Evolutionary conservation across 2,329 filamentous ascomycete genomes (phyloP).

Genomic region (Metarhizium humberi): DNA sequence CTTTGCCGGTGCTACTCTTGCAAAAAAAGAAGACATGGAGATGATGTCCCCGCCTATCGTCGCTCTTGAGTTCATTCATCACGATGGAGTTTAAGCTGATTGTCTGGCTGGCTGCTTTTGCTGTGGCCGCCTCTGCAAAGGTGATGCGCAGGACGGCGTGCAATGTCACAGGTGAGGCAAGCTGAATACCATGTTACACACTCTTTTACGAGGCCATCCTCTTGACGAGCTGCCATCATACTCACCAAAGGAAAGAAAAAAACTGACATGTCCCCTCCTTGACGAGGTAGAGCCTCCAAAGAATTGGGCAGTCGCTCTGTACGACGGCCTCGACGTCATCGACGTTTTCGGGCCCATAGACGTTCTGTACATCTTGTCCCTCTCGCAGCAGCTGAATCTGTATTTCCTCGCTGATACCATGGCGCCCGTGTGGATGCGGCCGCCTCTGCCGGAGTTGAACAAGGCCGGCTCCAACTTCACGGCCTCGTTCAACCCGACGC

Average conservation of each 20-base stretch:
- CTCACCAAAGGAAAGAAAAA: too few relatives aligned
- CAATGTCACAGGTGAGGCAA: too few relatives aligned
- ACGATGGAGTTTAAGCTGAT: slow-evolving; percentile 2
- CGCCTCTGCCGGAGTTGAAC: slow-evolving; percentile 10
- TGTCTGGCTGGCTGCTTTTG: neutral
- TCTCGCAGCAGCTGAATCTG: slow-evolving; percentile 24
- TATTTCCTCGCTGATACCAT: slow-evolving; percentile 27
- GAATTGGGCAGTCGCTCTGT: slow-evolving; percentile 5
- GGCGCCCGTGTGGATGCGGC: slow-evolving; percentile 27
- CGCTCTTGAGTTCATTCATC: neutral
- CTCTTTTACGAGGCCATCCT: too few relatives aligned
- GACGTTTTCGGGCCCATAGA: slow-evolving; percentile 36
- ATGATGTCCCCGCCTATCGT: too few relatives aligned
- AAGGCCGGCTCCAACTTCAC: slow-evolving; percentile 18
- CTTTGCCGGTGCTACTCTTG: too few relatives aligned
- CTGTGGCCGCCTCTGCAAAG: too few relatives aligned
- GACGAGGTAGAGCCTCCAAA: neutral
- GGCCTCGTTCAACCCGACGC: slow-evolving; percentile 27
- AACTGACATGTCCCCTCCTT: too few relatives aligned
- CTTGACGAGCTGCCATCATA: too few relatives aligned
- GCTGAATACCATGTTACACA: too few relatives aligned
- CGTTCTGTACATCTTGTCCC: slow-evolving; percentile 29
- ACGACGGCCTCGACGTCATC: slow-evolving; percentile 8
- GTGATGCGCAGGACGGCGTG: too few relatives aligned
- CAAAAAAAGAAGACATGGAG: too few relatives aligned